phyloP scores from a whole-genome alignment of 2,329 filamentous ascomycete genomes.

The Xenosphaeropsis pyriputrescens region DNA sequence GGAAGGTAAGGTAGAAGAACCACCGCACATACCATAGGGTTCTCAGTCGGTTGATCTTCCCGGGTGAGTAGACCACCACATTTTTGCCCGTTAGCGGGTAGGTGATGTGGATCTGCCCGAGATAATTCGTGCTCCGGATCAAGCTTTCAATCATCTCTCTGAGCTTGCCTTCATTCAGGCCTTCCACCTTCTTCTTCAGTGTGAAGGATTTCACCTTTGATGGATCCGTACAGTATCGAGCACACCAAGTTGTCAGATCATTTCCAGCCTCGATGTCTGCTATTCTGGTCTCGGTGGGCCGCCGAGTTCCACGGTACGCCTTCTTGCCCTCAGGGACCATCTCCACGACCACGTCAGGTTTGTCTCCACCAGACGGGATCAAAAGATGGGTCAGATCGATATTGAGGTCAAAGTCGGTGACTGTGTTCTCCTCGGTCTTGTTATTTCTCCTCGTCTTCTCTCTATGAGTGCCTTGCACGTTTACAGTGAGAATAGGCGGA shows the following conservation, averaged over 20 bases:
- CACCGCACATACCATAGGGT: conserved; percentile 46
- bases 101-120: conserved; percentile 39
- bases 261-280: conserved; percentile 15
- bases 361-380: conserved; percentile 20
- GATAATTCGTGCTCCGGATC: conserved; percentile 52
- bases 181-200: conserved; percentile 35
- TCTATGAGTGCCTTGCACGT: conserved; percentile 17
- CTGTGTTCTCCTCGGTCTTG: conserved; percentile 29
- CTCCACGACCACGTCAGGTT: background rate
- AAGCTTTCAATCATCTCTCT: conserved; percentile 35
- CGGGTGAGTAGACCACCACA: conserved; percentile 49
- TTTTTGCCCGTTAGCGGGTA: conserved; percentile 42
- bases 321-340: conserved; percentile 26
- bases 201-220: conserved; percentile 41
- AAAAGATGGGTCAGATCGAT: conserved; percentile 45
- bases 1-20: conserved; percentile 50
- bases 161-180: conserved; percentile 43
- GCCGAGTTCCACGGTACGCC: conserved; percentile 48
- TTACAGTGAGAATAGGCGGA: conserved; percentile 13
- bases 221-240: conserved; percentile 45
- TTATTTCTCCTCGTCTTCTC: conserved; percentile 20
- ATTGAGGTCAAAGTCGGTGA: conserved; percentile 44
- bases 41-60: conserved; percentile 49
- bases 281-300: conserved; percentile 34
- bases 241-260: conserved; percentile 38